phyloP scores from a whole-genome alignment of 108 stramenopile genomes.

The Cyclotella atomus region DNA sequence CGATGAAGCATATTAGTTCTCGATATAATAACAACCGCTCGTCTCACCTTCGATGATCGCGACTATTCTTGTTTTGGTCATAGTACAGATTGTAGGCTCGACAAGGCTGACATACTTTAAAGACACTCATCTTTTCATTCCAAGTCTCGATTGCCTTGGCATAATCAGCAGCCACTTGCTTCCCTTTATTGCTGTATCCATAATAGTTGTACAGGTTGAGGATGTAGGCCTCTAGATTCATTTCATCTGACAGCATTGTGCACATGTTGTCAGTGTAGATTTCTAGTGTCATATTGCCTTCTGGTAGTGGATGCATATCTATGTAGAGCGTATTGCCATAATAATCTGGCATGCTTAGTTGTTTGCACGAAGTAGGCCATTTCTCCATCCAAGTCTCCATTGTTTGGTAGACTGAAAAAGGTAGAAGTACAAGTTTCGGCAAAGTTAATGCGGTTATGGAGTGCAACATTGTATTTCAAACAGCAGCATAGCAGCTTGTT shows the following conservation, averaged over 20 bases:
- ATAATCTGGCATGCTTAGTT: slow-evolving; percentile 17
- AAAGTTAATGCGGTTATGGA: neutral
- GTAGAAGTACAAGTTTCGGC: neutral
- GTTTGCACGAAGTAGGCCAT: slow-evolving; percentile 30
- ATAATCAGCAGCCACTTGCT: slow-evolving; percentile 3
- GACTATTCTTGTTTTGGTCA: neutral
- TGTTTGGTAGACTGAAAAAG: slow-evolving; percentile 12
- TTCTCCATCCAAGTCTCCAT: slow-evolving; percentile 43
- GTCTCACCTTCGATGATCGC: slow-evolving; percentile 4
- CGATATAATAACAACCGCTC: too few relatives aligned
- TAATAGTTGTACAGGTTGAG: slow-evolving; percentile 15
- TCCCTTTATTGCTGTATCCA: slow-evolving; percentile 10
- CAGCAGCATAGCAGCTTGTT: neutral
- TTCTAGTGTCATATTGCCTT: slow-evolving; percentile 35
- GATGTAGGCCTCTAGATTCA: slow-evolving; percentile 20
- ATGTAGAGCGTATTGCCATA: slow-evolving; percentile 29
- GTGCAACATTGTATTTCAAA: neutral
- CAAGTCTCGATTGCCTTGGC: slow-evolving; percentile 16
- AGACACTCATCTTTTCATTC: slow-evolving; percentile 38
- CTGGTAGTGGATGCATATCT: slow-evolving; percentile 19
- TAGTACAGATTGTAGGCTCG: slow-evolving; percentile 30
- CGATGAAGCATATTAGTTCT: too few relatives aligned
- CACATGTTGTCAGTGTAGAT: slow-evolving; percentile 29
- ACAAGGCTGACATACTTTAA: slow-evolving; percentile 46
- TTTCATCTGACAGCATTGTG: slow-evolving; percentile 9